Percentiles rank a stretch among this genome's conserved stretches.
Evolutionary conservation across 1,139 yeast species (phyloP).

Genomic region (Candida pseudoviswanathii): DNA sequence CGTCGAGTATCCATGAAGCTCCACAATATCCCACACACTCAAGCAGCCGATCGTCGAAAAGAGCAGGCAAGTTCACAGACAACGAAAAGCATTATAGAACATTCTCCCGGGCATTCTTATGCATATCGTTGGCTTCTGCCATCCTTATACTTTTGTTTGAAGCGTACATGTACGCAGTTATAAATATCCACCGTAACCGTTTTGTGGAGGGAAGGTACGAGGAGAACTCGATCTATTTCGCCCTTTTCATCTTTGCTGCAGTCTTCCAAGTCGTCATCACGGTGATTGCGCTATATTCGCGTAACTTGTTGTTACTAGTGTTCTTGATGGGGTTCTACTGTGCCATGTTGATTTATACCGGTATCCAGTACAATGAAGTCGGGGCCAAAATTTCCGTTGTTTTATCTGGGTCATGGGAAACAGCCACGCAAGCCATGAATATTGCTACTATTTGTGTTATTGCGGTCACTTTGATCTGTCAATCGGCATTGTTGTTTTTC

Average conservation of each 20-base stretch:
- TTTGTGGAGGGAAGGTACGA: conserved; percentile 23
- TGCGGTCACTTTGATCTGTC: conserved; percentile 40
- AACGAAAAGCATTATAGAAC: conserved; percentile 13
- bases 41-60: neutral
- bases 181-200: conserved; percentile 30
- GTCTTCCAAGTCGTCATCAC: conserved; percentile 44
- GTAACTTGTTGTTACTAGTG: conserved; percentile 44
- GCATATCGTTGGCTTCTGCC: conserved; percentile 33
- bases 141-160: conserved; percentile 31
- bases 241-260: conserved; percentile 49
- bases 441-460: conserved; percentile 50
- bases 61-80: neutral
- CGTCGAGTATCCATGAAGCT: neutral
- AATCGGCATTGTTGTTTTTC: conserved; percentile 33
- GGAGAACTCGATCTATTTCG: conserved; percentile 27
- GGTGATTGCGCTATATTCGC: conserved; percentile 42
- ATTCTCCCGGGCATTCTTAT: conserved; percentile 23
- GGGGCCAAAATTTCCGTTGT: conserved; percentile 35
- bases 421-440: conserved; percentile 37
- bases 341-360: conserved; percentile 54
- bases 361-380: conserved; percentile 52
- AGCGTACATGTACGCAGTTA: conserved; percentile 37
- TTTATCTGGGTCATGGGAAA: conserved; percentile 27
- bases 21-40: neutral
- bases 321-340: conserved; percentile 47